These are phyloP conservation scores for Malassezia globosa DNA, from an alignment of 1,284 basidiomycete genomes.

Conservation along the genomic window DNA sequence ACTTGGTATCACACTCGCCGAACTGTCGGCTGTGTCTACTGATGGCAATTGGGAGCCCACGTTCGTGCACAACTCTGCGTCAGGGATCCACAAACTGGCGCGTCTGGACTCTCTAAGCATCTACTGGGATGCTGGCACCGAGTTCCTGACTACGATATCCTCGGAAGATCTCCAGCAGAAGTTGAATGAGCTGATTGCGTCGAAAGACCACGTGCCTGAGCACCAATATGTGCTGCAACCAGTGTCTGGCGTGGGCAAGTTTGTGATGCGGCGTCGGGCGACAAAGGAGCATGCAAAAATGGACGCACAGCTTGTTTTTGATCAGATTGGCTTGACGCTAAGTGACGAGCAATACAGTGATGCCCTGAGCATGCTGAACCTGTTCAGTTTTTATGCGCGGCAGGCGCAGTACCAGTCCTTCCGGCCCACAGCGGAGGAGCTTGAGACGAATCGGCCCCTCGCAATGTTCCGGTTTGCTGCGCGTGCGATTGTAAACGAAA, in stretches of 20 bases:
- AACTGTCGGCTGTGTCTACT: conserved; percentile 86
- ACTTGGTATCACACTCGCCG: conserved; percentile 77
- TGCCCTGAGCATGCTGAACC: conserved; percentile 81
- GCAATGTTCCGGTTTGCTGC: conserved; percentile 72
- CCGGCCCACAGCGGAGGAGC: conserved; percentile 58
- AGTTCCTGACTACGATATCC: conserved; percentile 61
- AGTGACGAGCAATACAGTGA: conserved; percentile 95
- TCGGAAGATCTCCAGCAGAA: conserved; percentile 61
- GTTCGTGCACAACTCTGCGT: conserved; percentile 80
- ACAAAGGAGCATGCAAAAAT: conserved; percentile 62
- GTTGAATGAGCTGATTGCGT: conserved; percentile 60
- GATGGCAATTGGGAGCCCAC: conserved; percentile 83
- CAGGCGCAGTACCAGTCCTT: conserved; percentile 61
- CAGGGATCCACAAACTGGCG: conserved; percentile 85
- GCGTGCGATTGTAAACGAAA: conserved; percentile 69
- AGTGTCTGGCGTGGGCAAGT: conserved; percentile 83
- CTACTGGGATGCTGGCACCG: conserved; percentile 91
- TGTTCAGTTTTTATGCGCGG: conserved; percentile 91
- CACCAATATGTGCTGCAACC: conserved; percentile 96
- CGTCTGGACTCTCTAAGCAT: conserved; percentile 75
- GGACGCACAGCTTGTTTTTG: conserved; percentile 79
- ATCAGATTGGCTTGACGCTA: conserved; percentile 83
- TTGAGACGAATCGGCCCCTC: conserved; percentile 58
- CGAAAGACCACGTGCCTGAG: conserved; percentile 23
- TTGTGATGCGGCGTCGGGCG: conserved; percentile 65